Evolutionary conservation across 148 eudicot species (phyloP).

Genomic region (Limonium bicolor): DNA sequence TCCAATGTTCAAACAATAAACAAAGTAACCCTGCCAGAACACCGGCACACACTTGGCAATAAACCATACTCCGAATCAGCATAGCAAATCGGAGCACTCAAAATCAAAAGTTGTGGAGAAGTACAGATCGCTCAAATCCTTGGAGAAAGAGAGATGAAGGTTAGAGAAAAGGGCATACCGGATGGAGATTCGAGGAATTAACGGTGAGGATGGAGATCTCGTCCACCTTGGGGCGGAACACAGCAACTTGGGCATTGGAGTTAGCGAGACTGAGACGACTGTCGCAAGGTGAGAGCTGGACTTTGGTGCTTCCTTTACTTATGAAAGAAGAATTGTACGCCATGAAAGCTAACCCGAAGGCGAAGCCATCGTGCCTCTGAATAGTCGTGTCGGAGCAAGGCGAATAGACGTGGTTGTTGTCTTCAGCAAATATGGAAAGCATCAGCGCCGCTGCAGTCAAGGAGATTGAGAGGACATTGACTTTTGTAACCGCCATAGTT

Average conservation of each 20-base stretch:
- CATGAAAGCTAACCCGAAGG: conserved; percentile 40
- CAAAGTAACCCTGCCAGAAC: too few species aligned
- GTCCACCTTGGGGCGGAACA: conserved; percentile 67
- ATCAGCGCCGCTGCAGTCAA: conserved; percentile 5
- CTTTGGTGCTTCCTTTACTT: conserved; percentile 12
- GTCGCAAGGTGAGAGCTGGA: conserved; percentile 59
- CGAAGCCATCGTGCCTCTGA: conserved; percentile 44
- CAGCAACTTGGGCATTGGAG: conserved; percentile 30
- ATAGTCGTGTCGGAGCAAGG: conserved; percentile 45
- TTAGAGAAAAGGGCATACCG: conserved; percentile 23
- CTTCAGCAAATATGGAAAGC: conserved; percentile 6
- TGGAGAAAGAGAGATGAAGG: not conserved
- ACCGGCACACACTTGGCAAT: too few species aligned
- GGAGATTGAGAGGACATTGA: conserved; percentile 1
- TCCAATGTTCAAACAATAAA: too few species aligned
- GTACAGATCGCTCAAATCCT: conserved; percentile 2
- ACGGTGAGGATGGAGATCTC: conserved; percentile 71
- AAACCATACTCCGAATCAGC: not conserved
- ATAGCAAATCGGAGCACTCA: not conserved
- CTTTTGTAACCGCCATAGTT: conserved; percentile 21
- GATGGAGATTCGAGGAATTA: conserved; percentile 31
- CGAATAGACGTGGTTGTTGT: conserved; percentile 35
- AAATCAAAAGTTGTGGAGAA: not conserved
- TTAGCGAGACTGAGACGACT: conserved; percentile 31
- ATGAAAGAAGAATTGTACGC: conserved; percentile 23